Percentiles rank a stretch among this genome's conserved stretches.
phyloP scores from a whole-genome alignment of 164 flowering plant species.

The Malania oleifera region DNA sequence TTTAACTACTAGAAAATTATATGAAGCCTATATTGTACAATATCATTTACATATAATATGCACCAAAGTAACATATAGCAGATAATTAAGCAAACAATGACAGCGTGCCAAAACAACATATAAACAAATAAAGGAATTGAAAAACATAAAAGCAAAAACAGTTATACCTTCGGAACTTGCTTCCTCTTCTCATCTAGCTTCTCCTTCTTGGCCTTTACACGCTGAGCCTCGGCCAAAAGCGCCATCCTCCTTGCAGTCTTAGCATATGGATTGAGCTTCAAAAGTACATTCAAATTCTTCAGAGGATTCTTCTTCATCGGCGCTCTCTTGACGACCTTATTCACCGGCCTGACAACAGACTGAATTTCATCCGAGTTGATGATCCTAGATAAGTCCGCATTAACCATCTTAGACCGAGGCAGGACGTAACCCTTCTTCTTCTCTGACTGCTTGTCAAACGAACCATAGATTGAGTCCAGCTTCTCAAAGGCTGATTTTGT shows the following conservation, averaged over 20 bases:
- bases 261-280: slow-evolving; percentile 84
- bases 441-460: slow-evolving; percentile 67
- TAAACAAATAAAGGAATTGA: no score
- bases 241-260: slow-evolving; percentile 91
- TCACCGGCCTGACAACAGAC: slow-evolving; percentile 76
- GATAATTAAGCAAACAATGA: background rate
- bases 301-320: slow-evolving; percentile 84
- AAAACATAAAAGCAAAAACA: background rate
- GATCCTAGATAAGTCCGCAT: slow-evolving; percentile 80
- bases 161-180: slow-evolving; percentile 54
- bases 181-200: slow-evolving; percentile 79
- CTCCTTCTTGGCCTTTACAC: slow-evolving; percentile 68
- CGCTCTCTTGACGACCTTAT: slow-evolving; percentile 69
- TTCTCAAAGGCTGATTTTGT: slow-evolving; percentile 87
- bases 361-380: slow-evolving; percentile 93
- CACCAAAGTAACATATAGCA: background rate
- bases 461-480: slow-evolving; percentile 73
- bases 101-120: background rate
- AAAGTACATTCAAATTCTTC: slow-evolving; percentile 62
- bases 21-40: background rate
- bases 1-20: background rate
- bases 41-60: no score
- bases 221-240: slow-evolving; percentile 70
- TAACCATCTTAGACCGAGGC: slow-evolving; percentile 80
- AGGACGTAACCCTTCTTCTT: slow-evolving; percentile 81